phyloP scores from a whole-genome alignment of 2,329 filamentous ascomycete species.

The Aspergillus aculeatinus region DNA sequence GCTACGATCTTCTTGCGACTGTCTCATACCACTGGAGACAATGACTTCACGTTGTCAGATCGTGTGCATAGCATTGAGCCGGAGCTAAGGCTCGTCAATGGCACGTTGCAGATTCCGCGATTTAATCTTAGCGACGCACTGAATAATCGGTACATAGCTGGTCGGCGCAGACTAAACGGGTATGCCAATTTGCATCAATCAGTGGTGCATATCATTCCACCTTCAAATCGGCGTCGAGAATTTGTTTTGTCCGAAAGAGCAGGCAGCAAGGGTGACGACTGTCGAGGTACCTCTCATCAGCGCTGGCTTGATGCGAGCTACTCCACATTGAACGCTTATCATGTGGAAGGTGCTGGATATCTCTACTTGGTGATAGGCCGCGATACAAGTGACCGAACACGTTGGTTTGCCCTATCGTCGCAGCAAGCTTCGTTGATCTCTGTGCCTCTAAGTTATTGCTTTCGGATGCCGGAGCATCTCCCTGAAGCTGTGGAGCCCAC shows the following conservation, averaged over 20 bases:
- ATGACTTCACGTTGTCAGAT: neutral
- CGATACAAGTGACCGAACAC: neutral
- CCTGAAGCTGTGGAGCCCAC: neutral
- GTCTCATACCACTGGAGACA: neutral
- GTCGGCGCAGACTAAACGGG: neutral
- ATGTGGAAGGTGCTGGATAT: neutral
- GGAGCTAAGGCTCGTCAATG: neutral
- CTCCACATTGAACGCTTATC: neutral
- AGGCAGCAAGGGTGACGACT: too few relatives aligned
- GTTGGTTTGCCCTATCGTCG: slow-evolving; percentile 3
- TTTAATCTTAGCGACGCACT: neutral
- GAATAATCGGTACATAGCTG: neutral
- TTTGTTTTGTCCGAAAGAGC: neutral
- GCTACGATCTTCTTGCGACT: neutral
- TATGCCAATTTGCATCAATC: neutral
- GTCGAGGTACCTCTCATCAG: neutral
- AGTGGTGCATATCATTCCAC: neutral
- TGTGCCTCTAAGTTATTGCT: neutral
- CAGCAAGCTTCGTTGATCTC: neutral
- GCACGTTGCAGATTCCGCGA: neutral
- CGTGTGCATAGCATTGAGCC: slow-evolving; percentile 1
- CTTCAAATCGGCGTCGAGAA: neutral
- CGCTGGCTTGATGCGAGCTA: neutral
- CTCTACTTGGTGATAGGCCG: neutral
- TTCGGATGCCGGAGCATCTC: neutral